Percentiles rank a stretch among this genome's conserved stretches.
Evolutionary conservation across 176 grass and related monocot genomes (phyloP).

Genomic region (Zizania latifolia): DNA sequence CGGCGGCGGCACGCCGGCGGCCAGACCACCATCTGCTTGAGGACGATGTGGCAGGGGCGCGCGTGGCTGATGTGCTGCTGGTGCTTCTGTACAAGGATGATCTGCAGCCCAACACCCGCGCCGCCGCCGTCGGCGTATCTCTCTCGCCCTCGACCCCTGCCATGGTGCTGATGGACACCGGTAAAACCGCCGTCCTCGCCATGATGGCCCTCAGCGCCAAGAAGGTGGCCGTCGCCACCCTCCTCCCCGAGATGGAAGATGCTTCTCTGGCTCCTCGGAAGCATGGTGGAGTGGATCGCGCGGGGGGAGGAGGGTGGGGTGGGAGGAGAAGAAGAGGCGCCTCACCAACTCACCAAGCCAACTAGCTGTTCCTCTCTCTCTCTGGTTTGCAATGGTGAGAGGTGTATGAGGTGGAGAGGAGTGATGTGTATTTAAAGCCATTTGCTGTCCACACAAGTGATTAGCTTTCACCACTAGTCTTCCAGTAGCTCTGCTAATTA

Average conservation of each 20-base stretch:
- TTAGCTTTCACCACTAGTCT: neutral
- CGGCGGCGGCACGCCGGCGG: neutral
- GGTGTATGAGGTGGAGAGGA: slow-evolving; percentile 13
- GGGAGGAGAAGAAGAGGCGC: neutral
- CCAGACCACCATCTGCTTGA: slow-evolving; percentile 44
- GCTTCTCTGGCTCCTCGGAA: slow-evolving; percentile 51
- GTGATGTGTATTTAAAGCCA: slow-evolving; percentile 30
- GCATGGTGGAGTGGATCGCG: slow-evolving; percentile 34
- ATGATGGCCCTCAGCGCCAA: neutral
- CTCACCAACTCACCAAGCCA: slow-evolving; percentile 12
- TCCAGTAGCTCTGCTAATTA: neutral
- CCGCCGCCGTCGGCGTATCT: no score
- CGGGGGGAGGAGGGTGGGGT: slow-evolving; percentile 1
- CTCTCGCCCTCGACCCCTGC: neutral
- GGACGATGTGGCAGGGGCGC: slow-evolving; percentile 36
- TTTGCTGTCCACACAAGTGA: slow-evolving; percentile 4
- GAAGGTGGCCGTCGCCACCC: slow-evolving; percentile 16
- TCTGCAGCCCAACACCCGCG: slow-evolving; percentile 50
- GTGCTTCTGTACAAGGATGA: slow-evolving; percentile 45
- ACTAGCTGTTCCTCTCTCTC: neutral
- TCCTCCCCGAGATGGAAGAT: slow-evolving; percentile 82
- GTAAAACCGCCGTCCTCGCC: neutral
- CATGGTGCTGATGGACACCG: neutral
- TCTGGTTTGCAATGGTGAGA: neutral
- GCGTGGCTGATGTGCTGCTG: neutral